Base-by-base conservation (phyloP, 495 filamentous ascomycete genomes). In the Pseudomonodictys pantanalensis region DNA sequence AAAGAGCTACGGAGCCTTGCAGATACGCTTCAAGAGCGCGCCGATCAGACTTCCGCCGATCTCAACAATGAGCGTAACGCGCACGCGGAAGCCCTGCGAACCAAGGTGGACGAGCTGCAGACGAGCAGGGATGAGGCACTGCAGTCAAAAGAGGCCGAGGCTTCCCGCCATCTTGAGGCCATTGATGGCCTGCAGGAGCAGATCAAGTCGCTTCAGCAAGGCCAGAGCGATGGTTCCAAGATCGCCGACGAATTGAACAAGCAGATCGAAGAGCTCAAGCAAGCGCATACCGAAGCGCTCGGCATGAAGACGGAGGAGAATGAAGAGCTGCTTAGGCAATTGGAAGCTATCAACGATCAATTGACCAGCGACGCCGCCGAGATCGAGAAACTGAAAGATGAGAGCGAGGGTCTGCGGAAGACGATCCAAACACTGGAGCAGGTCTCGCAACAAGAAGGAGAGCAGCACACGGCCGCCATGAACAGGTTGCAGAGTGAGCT, bases 271-370 rank as follows among this genome's bases (percentile, higher is more conserved):
- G 43, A 59, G 33, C 59, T 67, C 26, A 55, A 60, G 26, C 42
- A 59, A 12, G 41, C 48, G 4, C 64, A 67, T 22, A 38, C 52
- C 2, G 64, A 67, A 1, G 53, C 49, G 2, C 45, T 67, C 20
- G 35, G 42, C 9, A 42, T 61, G 29, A 46, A 56, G 29, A 20
- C 29, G 7, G 61, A 65, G 5, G 52, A 69, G 24, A 65, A 60
- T 22, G 58, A 69, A 18, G 61, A 62, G 48, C 33, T 71, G 5
- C 22, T 47, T n/a, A 55, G 56, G 22, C 64, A 67, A 43, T 30
- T 67, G 17, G 59, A 67, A 22, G 59, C 54, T 25, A 47, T 67
- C 17, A 67, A 62, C 38, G 64, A 63, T 9, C 58, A 67, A 41
- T 45, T 67, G 1, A 42, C n/a, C 5, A 42, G 58, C 4, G 64